phyloP scores from a whole-genome alignment of 371 early-diverging fungal species.

The Blakeslea trispora region DNA sequence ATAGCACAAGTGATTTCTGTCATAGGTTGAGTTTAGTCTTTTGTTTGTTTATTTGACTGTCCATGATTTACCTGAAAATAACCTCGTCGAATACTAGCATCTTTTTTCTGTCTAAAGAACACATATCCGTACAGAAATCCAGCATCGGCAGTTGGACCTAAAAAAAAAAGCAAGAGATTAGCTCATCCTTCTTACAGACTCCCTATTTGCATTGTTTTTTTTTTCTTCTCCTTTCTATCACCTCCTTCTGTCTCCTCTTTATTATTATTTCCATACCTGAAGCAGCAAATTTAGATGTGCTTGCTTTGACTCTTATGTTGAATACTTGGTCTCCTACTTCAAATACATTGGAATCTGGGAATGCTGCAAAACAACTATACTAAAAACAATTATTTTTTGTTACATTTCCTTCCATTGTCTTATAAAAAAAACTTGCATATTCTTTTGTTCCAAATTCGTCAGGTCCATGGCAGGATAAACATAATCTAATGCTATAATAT shows the following conservation, averaged over 20 bases:
- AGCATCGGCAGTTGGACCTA: constrained; percentile 68
- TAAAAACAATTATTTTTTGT: too few relatives aligned
- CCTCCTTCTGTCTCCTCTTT: background rate
- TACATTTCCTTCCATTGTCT: too few relatives aligned
- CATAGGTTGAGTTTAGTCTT: too few relatives aligned
- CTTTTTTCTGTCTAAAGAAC: constrained; percentile 92
- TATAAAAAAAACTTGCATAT: too few relatives aligned
- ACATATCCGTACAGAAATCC: constrained; percentile 90
- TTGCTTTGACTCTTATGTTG: constrained; percentile 83
- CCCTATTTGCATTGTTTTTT: background rate
- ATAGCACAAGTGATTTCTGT: constrained; percentile 82
- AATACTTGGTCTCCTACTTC: constrained; percentile 92
- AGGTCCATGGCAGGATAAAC: constrained; percentile 84
- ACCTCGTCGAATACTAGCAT: constrained; percentile 83
- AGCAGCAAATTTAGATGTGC: constrained; percentile 57
- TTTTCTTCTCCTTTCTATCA: background rate
- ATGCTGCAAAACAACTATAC: constrained; percentile 86
- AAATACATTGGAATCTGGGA: constrained; percentile 93
- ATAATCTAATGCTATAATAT: constrained; percentile 72
- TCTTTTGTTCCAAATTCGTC: constrained; percentile 74
- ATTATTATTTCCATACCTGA: constrained; percentile 52
- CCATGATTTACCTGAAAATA: constrained; percentile 76
- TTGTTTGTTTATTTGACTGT: too few relatives aligned
- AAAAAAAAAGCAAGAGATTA: too few relatives aligned
- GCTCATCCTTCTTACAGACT: background rate